A percentile compares a stretch with the other conserved stretches of the same genome.
Evolutionary conservation across 192 early-diverging fungal species (phyloP).

Genomic region (Coemansia sp.): DNA sequence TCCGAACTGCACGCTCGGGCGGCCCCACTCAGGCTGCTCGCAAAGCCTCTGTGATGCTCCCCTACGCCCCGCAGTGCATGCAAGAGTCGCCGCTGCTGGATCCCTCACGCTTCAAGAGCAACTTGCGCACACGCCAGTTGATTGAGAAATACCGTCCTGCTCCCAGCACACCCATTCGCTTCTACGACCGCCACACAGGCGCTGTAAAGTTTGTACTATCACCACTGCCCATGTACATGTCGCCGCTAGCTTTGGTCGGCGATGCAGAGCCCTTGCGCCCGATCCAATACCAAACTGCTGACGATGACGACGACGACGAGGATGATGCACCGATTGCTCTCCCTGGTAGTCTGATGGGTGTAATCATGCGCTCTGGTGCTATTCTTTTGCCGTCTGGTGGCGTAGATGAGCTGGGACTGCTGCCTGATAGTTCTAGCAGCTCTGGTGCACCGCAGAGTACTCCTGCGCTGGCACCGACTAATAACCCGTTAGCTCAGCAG

Average conservation of each 20-base stretch:
- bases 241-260: neutral
- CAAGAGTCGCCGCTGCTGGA: slow-evolving; percentile 47
- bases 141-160: slow-evolving; percentile 44
- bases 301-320: neutral
- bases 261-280: neutral
- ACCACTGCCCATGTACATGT: slow-evolving; percentile 17
- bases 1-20: slow-evolving; percentile 40
- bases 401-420: slow-evolving; percentile 16
- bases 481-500: neutral
- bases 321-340: neutral
- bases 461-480: neutral
- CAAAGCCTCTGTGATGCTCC: slow-evolving; percentile 45
- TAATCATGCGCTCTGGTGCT: slow-evolving; percentile 16
- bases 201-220: slow-evolving; percentile 44
- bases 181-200: slow-evolving; percentile 41
- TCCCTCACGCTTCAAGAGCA: slow-evolving; percentile 47
- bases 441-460: neutral
- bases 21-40: slow-evolving; percentile 48
- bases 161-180: slow-evolving; percentile 32
- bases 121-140: slow-evolving; percentile 42
- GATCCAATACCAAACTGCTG: neutral
- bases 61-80: slow-evolving; percentile 44
- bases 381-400: slow-evolving; percentile 35
- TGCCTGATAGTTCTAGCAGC: neutral
- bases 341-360: neutral